Evolutionary conservation across 768 basidiomycete genomes (phyloP), one percentile per base, ranked within the genome.

Genomic region (Tricholoma bakamatsutake): DNA sequence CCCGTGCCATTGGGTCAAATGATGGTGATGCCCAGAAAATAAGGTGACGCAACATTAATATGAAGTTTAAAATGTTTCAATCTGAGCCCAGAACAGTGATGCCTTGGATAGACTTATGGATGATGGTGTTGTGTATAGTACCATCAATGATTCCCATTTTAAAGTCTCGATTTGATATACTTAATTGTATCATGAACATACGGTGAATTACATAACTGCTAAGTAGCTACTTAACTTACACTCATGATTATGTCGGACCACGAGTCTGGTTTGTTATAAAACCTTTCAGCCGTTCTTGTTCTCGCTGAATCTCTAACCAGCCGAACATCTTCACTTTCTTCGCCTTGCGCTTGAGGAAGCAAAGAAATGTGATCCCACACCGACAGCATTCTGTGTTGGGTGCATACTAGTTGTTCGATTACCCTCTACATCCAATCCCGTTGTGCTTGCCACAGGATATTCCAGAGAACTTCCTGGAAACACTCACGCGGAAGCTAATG

Each of bases 401-500:
- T 93, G 90, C 62, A 79, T 93, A 34, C 70, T 96, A 51, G 81
- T 83, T 3, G 73, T 75, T 17, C 74, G 71, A 43, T 70, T 71
- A 55, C 79, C 83, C 15, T 60, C 66, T 45, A 67, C 67, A 5
- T 59, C 67, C 31, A 62, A 65, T 40, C 76, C 84, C 3, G 71
- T 83, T 53, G 71, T 89, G 45, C 70, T 98, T 34, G 74, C 91
- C 11, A 85, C 85, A 2, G 93, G 93, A 15, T 93, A 86, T 72
- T 98, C 95, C 24, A 80, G 97, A 64, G 94, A 98, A 66, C 78
- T 98, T 0, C 76, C 83, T 4, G 96, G 95, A 52, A 98, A 98
- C 66, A 98, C 96, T 3, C 96, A 99, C 68, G 96, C 95, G 10
- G 96, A 99, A 73, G 93, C 93, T 21, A 96, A 96, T 67, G 94